Evolutionary conservation across 768 basidiomycete species (phyloP).

Genomic region (Suillus bovinus): DNA sequence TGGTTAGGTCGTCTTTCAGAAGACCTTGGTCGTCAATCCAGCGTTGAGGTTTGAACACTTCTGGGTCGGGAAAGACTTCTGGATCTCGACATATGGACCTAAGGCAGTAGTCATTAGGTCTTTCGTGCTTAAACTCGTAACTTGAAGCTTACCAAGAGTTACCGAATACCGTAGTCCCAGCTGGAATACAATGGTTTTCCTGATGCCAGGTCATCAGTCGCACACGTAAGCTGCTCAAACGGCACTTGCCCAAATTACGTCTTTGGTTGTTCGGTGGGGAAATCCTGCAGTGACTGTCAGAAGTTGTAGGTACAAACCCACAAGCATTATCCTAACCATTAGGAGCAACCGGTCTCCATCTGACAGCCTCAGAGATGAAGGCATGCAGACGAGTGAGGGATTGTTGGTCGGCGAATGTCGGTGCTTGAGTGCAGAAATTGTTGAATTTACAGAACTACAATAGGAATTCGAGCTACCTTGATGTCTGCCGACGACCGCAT

Average conservation of each 20-base stretch:
- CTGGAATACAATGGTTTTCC: constrained; percentile 12
- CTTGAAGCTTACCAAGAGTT: constrained; percentile 17
- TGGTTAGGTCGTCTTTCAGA: constrained; percentile 34
- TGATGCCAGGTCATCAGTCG: constrained; percentile 14
- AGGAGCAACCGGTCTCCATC: background rate
- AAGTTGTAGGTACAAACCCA: background rate
- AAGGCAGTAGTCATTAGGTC: background rate
- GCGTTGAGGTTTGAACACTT: background rate
- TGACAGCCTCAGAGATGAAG: constrained; percentile 1
- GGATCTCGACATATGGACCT: background rate
- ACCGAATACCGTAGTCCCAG: constrained; percentile 17
- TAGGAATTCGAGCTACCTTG: background rate
- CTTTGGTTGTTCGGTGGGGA: background rate
- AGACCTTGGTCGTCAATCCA: background rate
- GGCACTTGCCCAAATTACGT: background rate
- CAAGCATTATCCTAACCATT: background rate
- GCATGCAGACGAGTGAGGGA: background rate
- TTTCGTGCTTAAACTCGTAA: background rate
- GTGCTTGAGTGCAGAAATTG: background rate
- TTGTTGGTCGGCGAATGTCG: background rate
- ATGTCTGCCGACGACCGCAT: background rate
- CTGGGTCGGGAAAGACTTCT: background rate
- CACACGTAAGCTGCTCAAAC: background rate
- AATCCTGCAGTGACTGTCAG: background rate
- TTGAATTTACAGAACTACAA: background rate